Conservation (phyloP, 306 rosid genomes). For the Trifolium subterraneum region DNA sequence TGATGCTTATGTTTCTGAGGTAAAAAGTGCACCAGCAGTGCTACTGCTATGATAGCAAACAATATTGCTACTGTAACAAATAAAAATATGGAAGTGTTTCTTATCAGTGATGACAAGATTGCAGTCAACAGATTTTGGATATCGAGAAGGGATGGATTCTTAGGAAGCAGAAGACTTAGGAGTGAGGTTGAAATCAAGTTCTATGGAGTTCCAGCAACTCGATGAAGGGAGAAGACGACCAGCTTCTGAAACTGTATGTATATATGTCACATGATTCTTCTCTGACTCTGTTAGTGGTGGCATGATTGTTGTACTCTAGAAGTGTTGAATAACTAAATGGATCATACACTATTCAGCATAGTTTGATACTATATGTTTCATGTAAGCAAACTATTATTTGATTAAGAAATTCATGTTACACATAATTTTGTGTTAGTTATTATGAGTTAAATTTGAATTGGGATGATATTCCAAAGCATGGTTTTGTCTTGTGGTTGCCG, state of each 20-base stretch:
- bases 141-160: slow-evolving; percentile 59
- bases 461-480: too few relatives aligned
- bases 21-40: slow-evolving; percentile 52
- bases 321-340: too few relatives aligned
- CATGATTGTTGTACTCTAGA: too few relatives aligned
- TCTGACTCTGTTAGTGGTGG: slow-evolving; percentile 24
- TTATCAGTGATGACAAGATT: slow-evolving; percentile 61
- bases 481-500: too few relatives aligned
- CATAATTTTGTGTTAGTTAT: too few relatives aligned
- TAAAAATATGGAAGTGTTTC: slow-evolving; percentile 49
- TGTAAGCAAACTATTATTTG: too few relatives aligned
- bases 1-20: slow-evolving; percentile 53
- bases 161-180: slow-evolving; percentile 55
- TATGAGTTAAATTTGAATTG: too few relatives aligned
- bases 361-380: too few relatives aligned
- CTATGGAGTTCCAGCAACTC: slow-evolving; percentile 60
- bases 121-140: slow-evolving; percentile 61
- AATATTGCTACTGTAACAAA: slow-evolving; percentile 42
- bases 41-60: slow-evolving; percentile 47
- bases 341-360: too few relatives aligned
- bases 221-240: slow-evolving; percentile 66
- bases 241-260: slow-evolving; percentile 59
- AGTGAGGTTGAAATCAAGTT: slow-evolving; percentile 43
- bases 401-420: too few relatives aligned
- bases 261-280: slow-evolving; percentile 43